Evolutionary conservation across 768 basidiomycete genomes (phyloP).

Genomic region (Suillus plorans): DNA sequence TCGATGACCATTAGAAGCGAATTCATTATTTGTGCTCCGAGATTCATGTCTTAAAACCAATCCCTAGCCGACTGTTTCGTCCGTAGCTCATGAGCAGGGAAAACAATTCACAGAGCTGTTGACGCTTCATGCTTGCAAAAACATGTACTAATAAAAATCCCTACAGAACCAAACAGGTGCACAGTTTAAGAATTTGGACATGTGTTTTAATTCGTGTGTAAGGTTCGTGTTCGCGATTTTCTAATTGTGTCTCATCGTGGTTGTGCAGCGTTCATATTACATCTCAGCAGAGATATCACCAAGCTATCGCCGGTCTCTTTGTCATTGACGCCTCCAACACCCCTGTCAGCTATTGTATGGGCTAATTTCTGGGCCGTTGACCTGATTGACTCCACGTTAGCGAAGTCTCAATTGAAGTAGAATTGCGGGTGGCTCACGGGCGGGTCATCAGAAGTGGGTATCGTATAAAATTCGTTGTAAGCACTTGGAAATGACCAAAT

Average conservation of each 20-base stretch:
- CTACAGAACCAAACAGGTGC: not conserved
- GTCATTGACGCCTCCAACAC: slow-evolving; percentile 68
- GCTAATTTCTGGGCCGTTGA: slow-evolving; percentile 60
- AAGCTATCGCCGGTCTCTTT: slow-evolving; percentile 55
- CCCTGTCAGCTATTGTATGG: slow-evolving; percentile 68
- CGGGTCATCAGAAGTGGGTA: not conserved
- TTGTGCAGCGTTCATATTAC: slow-evolving; percentile 62
- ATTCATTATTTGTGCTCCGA: not conserved
- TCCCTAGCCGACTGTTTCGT: not conserved
- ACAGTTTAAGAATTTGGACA: not conserved
- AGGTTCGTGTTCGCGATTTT: not conserved
- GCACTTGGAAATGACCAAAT: not conserved
- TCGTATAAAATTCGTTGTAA: not conserved
- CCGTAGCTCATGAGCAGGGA: not conserved
- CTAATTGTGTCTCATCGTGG: slow-evolving; percentile 4
- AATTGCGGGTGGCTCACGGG: not conserved
- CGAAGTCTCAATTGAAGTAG: not conserved
- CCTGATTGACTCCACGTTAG: slow-evolving; percentile 14
- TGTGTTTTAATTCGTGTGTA: slow-evolving; percentile 38
- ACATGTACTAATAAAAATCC: not conserved
- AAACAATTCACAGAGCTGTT: not conserved
- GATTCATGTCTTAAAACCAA: not conserved
- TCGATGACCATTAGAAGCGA: not conserved
- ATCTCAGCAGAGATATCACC: slow-evolving; percentile 55
- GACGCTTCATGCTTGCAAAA: not conserved